Percentiles rank a stretch among this genome's conserved stretches.
phyloP scores from a whole-genome alignment of 2,329 filamentous ascomycete genomes.

The Aspergillus brasiliensis region DNA sequence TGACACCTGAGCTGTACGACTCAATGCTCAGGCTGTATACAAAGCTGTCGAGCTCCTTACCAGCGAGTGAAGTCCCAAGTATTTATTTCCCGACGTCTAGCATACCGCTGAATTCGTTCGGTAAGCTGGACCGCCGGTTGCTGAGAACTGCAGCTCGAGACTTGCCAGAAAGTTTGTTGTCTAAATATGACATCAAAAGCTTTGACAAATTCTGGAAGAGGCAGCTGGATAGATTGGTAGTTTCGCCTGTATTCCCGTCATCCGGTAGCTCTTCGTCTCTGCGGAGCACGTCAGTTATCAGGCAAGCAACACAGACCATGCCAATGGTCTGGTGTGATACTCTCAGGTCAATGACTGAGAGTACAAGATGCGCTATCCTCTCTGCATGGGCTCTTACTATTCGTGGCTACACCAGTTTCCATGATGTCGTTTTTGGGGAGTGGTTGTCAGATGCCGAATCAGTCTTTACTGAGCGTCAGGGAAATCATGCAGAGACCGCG shows the following conservation, averaged over 20 bases:
- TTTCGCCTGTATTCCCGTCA: conserved; percentile 8
- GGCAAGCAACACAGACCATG: conserved; percentile 6
- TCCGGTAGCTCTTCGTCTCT: conserved; percentile 11
- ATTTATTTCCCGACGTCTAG: conserved; percentile 35
- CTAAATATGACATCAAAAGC: conserved; percentile 22
- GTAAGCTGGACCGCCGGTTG: conserved; percentile 35
- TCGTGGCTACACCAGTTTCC: conserved; percentile 38
- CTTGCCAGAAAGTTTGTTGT: conserved; percentile 13
- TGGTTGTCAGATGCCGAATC: conserved; percentile 45
- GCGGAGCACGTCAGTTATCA: conserved; percentile 14
- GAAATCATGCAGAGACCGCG: conserved; percentile 36
- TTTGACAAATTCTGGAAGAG: conserved; percentile 26
- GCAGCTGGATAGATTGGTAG: conserved; percentile 13
- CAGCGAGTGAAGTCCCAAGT: conserved; percentile 38
- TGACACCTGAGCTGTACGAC: conserved; percentile 18
- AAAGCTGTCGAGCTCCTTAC: conserved; percentile 28
- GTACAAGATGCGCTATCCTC: conserved; percentile 35
- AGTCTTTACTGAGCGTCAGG: conserved; percentile 35
- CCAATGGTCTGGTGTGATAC: conserved; percentile 13
- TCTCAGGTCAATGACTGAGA: conserved; percentile 7
- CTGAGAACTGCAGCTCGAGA: conserved; percentile 17
- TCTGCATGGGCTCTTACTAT: conserved; percentile 46
- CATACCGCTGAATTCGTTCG: conserved; percentile 35
- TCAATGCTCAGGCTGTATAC: conserved; percentile 19
- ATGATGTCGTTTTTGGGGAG: conserved; percentile 47